Percentiles rank a stretch among this genome's conserved stretches.
phyloP scores from a whole-genome alignment of 352 stramenopile genomes.

The Globisporangium takayamanum region DNA sequence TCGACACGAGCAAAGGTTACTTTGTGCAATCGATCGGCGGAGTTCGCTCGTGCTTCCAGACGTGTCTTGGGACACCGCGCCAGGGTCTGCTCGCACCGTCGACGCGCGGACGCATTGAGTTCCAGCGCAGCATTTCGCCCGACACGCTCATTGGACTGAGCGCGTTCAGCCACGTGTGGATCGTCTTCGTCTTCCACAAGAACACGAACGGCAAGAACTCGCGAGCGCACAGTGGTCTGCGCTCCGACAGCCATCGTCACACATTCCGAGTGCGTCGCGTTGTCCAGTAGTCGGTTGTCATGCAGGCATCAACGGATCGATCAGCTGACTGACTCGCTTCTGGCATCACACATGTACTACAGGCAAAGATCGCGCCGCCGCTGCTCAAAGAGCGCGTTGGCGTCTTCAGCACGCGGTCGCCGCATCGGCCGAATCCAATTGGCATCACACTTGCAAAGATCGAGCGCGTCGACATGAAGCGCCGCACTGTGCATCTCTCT shows the following conservation, averaged over 20 bases:
- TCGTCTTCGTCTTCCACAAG: constrained; percentile 87
- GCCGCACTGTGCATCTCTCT: constrained; percentile 66
- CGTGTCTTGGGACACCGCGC: constrained; percentile 59
- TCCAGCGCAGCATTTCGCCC: constrained; percentile 75
- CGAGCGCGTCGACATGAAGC: constrained; percentile 59
- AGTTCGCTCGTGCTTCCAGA: constrained; percentile 75
- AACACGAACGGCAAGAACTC: constrained; percentile 87
- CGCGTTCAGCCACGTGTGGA: constrained; percentile 84
- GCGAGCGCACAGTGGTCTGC: constrained; percentile 50
- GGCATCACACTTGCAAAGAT: constrained; percentile 89
- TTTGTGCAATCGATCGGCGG: constrained; percentile 75
- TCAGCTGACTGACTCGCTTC: background rate
- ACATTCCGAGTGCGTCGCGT: constrained; percentile 37
- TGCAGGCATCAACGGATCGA: too few relatives aligned
- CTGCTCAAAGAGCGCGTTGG: constrained; percentile 80
- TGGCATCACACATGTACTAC: background rate
- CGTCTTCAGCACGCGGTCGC: constrained; percentile 94
- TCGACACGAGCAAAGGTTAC: constrained; percentile 67
- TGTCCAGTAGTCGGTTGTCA: constrained; percentile 6
- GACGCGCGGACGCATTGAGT: constrained; percentile 60
- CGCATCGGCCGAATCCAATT: constrained; percentile 96
- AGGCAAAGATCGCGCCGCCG: constrained; percentile 69
- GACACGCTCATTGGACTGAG: constrained; percentile 67
- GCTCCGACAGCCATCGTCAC: constrained; percentile 66
- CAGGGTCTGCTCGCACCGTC: constrained; percentile 75